Evolutionary conservation across 225 moss, liverwort and hornwort genomes (phyloP), one percentile per base, ranked within the genome.

Genomic region (Takakia lepidozioides): DNA sequence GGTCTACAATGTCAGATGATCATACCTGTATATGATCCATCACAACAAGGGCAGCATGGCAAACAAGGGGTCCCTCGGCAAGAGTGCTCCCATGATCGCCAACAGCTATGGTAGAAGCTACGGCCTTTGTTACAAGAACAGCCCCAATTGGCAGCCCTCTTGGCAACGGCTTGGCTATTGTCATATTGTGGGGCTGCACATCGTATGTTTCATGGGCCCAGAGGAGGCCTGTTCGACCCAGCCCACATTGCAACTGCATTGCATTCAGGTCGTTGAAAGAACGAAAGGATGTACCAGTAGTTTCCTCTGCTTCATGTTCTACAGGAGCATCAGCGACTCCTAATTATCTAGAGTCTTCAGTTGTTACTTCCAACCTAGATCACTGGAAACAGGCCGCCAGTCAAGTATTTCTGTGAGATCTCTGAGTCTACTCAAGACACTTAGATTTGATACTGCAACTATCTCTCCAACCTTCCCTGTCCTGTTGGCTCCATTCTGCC

Each of bases 91-190:
- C 83, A 54, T 87, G 86, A 50, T 87, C 76, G 29, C 83, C 87
- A 42, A 67, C 67, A 11, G 68, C 44, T 16, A 92, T 76, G n/a
- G 73, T 55, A 2, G 81, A 75, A n/a, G 92, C 80, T 13, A 93
- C 71, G 14, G 60, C 75, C 23, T 93, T 68, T 13, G 75, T 93
- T 29, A 93, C 82, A 13, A 88, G 76, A 23, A 93, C 85, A 23
- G 88, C 85, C 62, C 88, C 85, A 36, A 93, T 86, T 8, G 88
- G 92, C 21, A 93, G 50, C 5, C 92, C 92, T 27, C 92, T 83
- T 39, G 88, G 88, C 63, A 88, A 61, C 22, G 92, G 88, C 36
- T 93, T 85, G 30, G 85, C 92, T 49, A 93, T 51, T 15, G 92
- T 93, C 92, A 93, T 88, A 22, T 85, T 83, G 44, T 93, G 85